Percentiles rank a stretch among this genome's conserved stretches.
Evolutionary conservation across 257 asterid genomes (phyloP).

Genomic region (Thymus mandschuricus): DNA sequence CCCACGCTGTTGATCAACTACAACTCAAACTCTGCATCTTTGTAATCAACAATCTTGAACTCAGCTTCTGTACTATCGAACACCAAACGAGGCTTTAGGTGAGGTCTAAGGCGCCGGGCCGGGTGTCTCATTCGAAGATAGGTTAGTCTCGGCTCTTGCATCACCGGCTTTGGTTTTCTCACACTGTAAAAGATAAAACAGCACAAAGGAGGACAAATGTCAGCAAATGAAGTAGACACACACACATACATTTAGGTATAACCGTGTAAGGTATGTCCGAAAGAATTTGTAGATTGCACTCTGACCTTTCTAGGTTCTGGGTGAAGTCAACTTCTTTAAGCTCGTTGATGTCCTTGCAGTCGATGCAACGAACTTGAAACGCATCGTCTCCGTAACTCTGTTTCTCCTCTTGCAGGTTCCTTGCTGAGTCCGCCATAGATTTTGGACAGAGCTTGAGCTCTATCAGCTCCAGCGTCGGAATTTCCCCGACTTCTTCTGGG

Average conservation of each 20-base stretch:
- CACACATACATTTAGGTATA: too few relatives aligned
- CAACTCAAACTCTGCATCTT: not conserved
- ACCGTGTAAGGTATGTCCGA: too few relatives aligned
- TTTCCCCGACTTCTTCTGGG: constrained; percentile 3
- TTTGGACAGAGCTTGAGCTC: not conserved
- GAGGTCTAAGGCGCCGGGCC: not conserved
- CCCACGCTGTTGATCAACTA: too few relatives aligned
- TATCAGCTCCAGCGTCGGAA: constrained; percentile 2
- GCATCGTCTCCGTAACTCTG: not conserved
- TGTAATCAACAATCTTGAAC: constrained; percentile 9
- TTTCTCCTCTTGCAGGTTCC: not conserved
- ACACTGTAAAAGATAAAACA: not conserved
- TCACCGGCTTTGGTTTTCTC: not conserved
- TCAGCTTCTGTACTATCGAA: not conserved
- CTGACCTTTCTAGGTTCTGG: not conserved
- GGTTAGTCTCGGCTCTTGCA: not conserved
- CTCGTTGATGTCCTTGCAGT: not conserved
- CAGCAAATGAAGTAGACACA: not conserved
- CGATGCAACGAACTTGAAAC: constrained; percentile 8
- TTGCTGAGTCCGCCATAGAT: not conserved
- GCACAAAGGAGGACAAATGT: not conserved
- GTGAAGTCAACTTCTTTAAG: not conserved
- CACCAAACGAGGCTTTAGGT: too few relatives aligned
- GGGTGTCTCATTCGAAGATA: not conserved
- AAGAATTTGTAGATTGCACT: too few relatives aligned